These are phyloP conservation scores for Lachancea waltii DNA, from an alignment of 805 yeast species.

Conservation along the genomic window DNA sequence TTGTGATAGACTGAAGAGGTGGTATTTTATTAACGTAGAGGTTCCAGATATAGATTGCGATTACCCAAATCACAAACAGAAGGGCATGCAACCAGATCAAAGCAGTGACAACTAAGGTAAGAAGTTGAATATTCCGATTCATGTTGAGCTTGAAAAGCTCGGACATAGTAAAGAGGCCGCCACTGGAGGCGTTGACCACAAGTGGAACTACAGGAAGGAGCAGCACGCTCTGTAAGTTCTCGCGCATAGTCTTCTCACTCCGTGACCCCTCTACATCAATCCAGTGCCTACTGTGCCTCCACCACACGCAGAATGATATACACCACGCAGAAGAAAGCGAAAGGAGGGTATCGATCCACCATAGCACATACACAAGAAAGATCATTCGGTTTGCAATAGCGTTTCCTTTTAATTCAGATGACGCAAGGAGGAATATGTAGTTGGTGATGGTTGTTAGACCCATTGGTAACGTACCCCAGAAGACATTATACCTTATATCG, in stretches of 20 bases:
- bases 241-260: slow-evolving; percentile 23
- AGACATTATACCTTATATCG: slow-evolving; percentile 47
- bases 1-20: slow-evolving; percentile 44
- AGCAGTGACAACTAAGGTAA: slow-evolving; percentile 50
- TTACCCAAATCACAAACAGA: slow-evolving; percentile 47
- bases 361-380: slow-evolving; percentile 50
- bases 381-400: slow-evolving; percentile 36
- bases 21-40: slow-evolving; percentile 56
- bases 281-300: slow-evolving; percentile 25
- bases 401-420: slow-evolving; percentile 14
- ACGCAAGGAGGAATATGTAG: slow-evolving; percentile 43
- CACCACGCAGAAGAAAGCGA: slow-evolving; percentile 58
- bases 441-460: slow-evolving; percentile 63
- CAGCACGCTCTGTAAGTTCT: slow-evolving; percentile 48
- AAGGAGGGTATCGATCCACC: slow-evolving; percentile 62
- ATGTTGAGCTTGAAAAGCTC: slow-evolving; percentile 37
- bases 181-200: slow-evolving; percentile 70
- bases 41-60: slow-evolving; percentile 55
- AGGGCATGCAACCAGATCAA: slow-evolving; percentile 69
- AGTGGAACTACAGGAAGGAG: slow-evolving; percentile 74
- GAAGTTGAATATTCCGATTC: slow-evolving; percentile 36
- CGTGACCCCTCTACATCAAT: slow-evolving; percentile 8
- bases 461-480: slow-evolving; percentile 78
- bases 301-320: slow-evolving; percentile 46
- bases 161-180: slow-evolving; percentile 44